A percentile compares a stretch with the other conserved stretches of the same genome.
These are phyloP conservation scores for Atkinsonella texensis DNA, from an alignment of 2,329 filamentous ascomycete genomes.

Conservation along the genomic window DNA sequence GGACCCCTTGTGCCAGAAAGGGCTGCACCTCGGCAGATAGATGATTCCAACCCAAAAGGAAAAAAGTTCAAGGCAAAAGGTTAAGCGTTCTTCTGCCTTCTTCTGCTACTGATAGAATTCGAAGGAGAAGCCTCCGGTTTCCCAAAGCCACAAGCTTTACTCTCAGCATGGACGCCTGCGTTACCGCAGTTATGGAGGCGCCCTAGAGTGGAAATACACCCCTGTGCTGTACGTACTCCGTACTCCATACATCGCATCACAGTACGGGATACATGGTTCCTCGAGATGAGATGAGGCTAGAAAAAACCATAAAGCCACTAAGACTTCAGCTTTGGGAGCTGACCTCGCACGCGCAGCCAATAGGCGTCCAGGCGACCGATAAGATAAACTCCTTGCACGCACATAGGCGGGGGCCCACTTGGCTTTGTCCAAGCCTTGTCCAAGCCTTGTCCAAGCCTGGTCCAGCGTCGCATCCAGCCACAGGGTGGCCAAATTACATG, in stretches of 20 bases:
- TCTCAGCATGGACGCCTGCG: no score
- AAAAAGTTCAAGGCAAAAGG: no score
- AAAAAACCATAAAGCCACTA: not conserved
- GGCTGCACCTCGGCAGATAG: no score
- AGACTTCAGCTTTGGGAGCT: not conserved
- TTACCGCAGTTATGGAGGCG: no score
- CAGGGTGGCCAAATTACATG: not conserved
- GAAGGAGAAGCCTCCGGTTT: no score
- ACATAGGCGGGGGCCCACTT: not conserved
- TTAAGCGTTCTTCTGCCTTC: no score
- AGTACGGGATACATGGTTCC: not conserved
- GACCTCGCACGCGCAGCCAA: slow-evolving; percentile 4
- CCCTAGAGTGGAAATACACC: no score
- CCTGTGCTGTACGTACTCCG: no score
- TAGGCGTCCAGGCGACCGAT: not conserved
- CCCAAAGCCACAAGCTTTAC: no score
- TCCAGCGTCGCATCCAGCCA: not conserved
- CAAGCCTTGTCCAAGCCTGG: not conserved
- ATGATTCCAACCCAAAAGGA: no score
- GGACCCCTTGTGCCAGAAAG: not conserved
- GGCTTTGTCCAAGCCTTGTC: not conserved
- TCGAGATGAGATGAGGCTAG: not conserved
- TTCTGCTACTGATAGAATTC: no score
- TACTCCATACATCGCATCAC: no score
- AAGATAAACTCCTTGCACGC: slow-evolving; percentile 6